Evolutionary conservation across 768 basidiomycete genomes (phyloP).

Genomic region (Lyophyllum semitale): DNA sequence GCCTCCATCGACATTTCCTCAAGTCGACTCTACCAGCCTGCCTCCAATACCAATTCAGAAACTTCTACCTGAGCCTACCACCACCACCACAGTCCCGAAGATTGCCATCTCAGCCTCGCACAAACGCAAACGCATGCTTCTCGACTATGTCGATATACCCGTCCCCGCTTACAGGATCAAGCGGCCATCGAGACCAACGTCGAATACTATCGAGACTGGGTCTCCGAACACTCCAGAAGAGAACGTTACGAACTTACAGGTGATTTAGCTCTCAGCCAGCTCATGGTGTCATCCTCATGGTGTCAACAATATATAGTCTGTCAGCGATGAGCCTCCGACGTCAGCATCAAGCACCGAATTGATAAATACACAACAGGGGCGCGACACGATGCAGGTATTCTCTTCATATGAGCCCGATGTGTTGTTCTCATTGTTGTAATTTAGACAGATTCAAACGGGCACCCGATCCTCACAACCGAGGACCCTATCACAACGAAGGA

Average conservation of each 20-base stretch:
- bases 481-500: not conserved
- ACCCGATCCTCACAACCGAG: not conserved
- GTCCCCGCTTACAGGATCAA: not conserved
- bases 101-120: not conserved
- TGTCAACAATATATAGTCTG: not conserved
- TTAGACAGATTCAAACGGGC: not conserved
- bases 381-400: not conserved
- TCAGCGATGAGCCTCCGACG: not conserved
- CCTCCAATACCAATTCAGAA: not conserved
- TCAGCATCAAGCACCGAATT: not conserved
- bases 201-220: not conserved
- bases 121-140: slow-evolving; percentile 16
- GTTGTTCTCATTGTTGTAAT: not conserved
- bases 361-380: not conserved
- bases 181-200: not conserved
- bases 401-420: not conserved
- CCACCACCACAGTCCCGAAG: not conserved
- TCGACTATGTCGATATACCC: slow-evolving; percentile 17
- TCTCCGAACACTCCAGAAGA: not conserved
- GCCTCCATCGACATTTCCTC: not conserved
- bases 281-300: not conserved
- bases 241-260: not conserved
- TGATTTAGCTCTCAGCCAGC: not conserved
- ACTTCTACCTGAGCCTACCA: not conserved
- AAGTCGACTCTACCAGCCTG: not conserved